Base-by-base conservation (phyloP, 371 early-diverging fungal genomes). In the Mucor sp. region DNA sequence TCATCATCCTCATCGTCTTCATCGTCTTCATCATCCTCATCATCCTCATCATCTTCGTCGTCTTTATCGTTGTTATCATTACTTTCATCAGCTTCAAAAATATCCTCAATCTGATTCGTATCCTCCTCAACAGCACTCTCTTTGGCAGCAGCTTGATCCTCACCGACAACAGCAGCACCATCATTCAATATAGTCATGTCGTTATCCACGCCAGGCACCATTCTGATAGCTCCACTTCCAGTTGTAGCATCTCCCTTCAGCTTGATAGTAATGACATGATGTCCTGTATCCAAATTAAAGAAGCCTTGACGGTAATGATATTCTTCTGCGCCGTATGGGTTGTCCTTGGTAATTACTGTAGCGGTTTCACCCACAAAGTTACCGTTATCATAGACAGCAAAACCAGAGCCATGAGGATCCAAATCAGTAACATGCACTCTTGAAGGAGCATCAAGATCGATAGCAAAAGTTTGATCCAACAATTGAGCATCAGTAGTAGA, bases 391-490 rank as follows among this genome's bases (percentile, higher is more conserved):
- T 67, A 61, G 15, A 67, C 32, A 50, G 14, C 15, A 17, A 67
- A 61, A n/a, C 43, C 61, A 12, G 53, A 1, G 14, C 61, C 56
- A 25, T 21, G n/a, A 0, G 57, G 27, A 15, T 50, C 44, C 4
- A 60, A 43, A 21, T 67, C 67, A 21, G 67, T 60, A 35, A 61
- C 61, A 39, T 67, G 67, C 30, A 67, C 23, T 12, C 55, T 60
- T 11, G 61, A 25, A 55, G 55, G 56, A 11, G 33, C 37, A 6
- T 43, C 33, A 4, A 60, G 15, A 32, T 39, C 41, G 6, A 61
- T 23, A 21, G 41, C 35, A 23, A 67, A 60, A 27, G 39, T 60
- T 23, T 67, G 47, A 8, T 19, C n/a, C 11, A 17, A 4, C 37
- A 23, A 32, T 39, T 28, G 15, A 33, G n/a, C 37, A 28, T 21